Conservation (phyloP, 208 protist species). For the Leishmania amazonensis region DNA sequence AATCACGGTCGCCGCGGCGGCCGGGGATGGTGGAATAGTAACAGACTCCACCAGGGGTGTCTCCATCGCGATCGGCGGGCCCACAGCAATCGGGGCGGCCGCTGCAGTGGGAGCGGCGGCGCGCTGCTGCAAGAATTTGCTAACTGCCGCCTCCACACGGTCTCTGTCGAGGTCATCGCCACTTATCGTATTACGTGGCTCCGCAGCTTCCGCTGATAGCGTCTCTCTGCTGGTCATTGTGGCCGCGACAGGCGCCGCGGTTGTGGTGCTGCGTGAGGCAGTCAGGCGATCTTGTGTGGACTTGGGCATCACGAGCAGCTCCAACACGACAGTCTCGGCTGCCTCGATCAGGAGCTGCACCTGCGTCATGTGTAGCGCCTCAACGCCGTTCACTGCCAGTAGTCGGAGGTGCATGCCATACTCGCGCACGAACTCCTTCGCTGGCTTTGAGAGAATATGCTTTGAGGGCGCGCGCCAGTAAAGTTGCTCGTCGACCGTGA, state of each 20-base stretch:
- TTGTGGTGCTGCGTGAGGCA: background rate
- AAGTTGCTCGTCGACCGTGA: slow-evolving; percentile 33
- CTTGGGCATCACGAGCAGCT: slow-evolving; percentile 57
- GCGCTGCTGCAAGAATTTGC: background rate
- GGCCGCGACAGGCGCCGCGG: background rate
- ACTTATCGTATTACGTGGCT: background rate
- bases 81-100: background rate
- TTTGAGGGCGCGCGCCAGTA: slow-evolving; percentile 22
- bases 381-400: slow-evolving; percentile 67
- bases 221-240: too few relatives aligned
- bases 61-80: slow-evolving; percentile 6
- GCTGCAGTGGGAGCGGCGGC: background rate
- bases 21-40: background rate
- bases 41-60: slow-evolving; percentile 17
- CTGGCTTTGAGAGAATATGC: slow-evolving; percentile 16
- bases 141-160: background rate
- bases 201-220: background rate
- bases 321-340: slow-evolving; percentile 59
- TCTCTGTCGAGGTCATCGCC: too few relatives aligned
- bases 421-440: slow-evolving; percentile 34
- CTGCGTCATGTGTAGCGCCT: slow-evolving; percentile 51
- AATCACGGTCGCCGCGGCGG: slow-evolving; percentile 1
- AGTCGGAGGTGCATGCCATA: slow-evolving; percentile 50
- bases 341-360: slow-evolving; percentile 37
- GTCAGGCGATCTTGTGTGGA: background rate